Base-by-base conservation (phyloP, 345 rosid species). In the Stellera chamaejasme region DNA sequence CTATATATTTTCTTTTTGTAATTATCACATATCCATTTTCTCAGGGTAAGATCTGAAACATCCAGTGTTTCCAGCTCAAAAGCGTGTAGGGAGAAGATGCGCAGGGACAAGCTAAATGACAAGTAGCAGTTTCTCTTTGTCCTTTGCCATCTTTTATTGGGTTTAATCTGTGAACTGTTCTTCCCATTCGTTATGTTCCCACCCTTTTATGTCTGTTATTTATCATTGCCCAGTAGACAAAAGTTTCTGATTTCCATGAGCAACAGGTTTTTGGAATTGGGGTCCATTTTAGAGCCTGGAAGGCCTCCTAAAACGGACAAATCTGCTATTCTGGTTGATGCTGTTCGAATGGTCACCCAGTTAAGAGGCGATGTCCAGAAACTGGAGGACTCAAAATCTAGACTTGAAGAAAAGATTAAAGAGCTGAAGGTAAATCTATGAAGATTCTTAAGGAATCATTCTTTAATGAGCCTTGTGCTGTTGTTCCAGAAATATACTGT, bases 41-140 rank as follows among this genome's bases (percentile, higher is more conserved):
- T 72, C 73, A 82, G 84, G 81, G 68, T 55, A 55, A 69, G 87
- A 73, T 56, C 82, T 58, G 79, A 80, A 63, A 51, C 88, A 14
- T 81, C 82, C 58, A 70, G 79, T 62, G 69, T 71, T 39, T 68
- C 92, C 52, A 82, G 92, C 87, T 93, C 99, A 36, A 93, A 93
- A 65, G 99, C 99, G 43, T 89, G 99, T 65, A 78, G 99, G 79
- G 99, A 93, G 83, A 93, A 93, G 82, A 57, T 78, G 85, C 97
- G 99, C 13, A 79, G 99, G 56, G 97, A 89, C 73, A 80, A 75
- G 71, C 84, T 93, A 52, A 93, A 89, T 65, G 99, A 93, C 83
- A 93, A 87, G 99, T 93, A 79, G 52, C 61, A 66, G 11, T 27
- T 13, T 5, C 56, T 45, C 32, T 13, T 42, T 46, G 16, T 53